Evolutionary conservation across 306 rosid genomes (phyloP), one percentile per base, ranked within the genome.

Genomic region (Prunus padus): DNA sequence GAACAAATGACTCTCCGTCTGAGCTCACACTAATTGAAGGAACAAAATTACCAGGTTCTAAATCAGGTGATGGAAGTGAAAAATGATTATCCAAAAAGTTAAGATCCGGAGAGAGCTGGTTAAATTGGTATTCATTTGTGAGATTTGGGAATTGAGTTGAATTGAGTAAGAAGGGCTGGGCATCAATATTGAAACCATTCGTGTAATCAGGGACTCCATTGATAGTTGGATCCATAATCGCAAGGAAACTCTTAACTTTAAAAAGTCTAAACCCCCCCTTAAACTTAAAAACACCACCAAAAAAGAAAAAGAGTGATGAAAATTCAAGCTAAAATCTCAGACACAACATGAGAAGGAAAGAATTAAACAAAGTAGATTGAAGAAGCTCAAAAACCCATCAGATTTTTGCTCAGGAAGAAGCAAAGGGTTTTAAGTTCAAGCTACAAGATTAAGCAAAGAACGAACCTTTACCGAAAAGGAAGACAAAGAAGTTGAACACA

Each of bases 181-280:
- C 76, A 13, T 69, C 68, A 44, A 51, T 4, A 20, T 25, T 19
- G 44, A 40, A 71, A 14, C 54, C 84, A 40, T 78, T 76, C 66
- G 72, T 16, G 76, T 50, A 83, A 72, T 67, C 84, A 51, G 83
- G 59, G 55, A 33, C 25, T 16, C 64, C 84, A 20, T 16, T 14
- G 78, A 63, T 63, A 52, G 30, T 40, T 60, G 80, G 80, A 77
- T 77, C 80, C 87, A 81, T 84, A 49, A 37, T 61, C 61, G 72
- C 69, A 72, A 46, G 22, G 2, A 47, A 37, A 56, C 67, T 49
- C 23, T 16, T 16, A 56, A 30, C 74, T 40, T 19, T 45, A 18
- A 60, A 73, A 23, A 56, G 9, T 37, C 42, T 37, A 37, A 37
- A 37, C 42, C 67, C 67, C 67, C 47, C 19, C 47, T 61, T 26